Base-by-base conservation (phyloP, 345 rosid species). In the Melaleuca quinquenervia region DNA sequence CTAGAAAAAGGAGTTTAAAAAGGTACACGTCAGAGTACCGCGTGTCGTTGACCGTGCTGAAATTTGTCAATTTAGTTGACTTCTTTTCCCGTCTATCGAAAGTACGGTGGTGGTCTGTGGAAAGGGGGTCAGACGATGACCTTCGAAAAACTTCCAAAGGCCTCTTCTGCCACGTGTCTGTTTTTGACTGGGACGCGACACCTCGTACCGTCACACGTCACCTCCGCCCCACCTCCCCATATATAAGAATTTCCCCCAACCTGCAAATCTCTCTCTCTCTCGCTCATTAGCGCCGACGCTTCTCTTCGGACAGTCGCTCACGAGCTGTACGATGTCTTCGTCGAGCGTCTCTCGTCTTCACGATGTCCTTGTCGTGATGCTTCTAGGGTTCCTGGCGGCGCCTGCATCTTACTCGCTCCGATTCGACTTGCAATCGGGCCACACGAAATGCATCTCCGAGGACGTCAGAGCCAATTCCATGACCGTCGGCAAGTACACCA, bases 401-500 rank as follows among this genome's bases (percentile, higher is more conserved):
- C 87, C 86, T 14, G 41, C 86, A 8, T 88, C 95, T 21, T 86
- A 90, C 48, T 93, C 98, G 1, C 87, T 97, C 6, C 95, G 96
- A 32, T 96, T 97, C 92, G 98, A 97, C 62, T 24, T 97, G 75
- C 91, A 88, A 82, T 95, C 99, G 53, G 95, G 94, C 9, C 96
- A 91, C 84, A 94, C 98, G 9, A 97, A 94, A 85, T 97, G 99
- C 89, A 94, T 97, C 88, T 85, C 97, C 29, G 99, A 97, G 60
- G 99, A 97, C 90, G 93, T 97, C 87, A 93, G 93, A 85, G 92
- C 90, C 95, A 93, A 92, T 86, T 88, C 99, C 24, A 91, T 97
- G 99, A 91, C 95, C 51, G 98, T 97, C 85, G 99, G 99, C 3
- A 96, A 96, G 89, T 97, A 95, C 92, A 74, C 62, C 93, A 87